These are phyloP conservation scores for Ochromonas danica DNA, from an alignment of 108 stramenopile species.

Conservation along the genomic window DNA sequence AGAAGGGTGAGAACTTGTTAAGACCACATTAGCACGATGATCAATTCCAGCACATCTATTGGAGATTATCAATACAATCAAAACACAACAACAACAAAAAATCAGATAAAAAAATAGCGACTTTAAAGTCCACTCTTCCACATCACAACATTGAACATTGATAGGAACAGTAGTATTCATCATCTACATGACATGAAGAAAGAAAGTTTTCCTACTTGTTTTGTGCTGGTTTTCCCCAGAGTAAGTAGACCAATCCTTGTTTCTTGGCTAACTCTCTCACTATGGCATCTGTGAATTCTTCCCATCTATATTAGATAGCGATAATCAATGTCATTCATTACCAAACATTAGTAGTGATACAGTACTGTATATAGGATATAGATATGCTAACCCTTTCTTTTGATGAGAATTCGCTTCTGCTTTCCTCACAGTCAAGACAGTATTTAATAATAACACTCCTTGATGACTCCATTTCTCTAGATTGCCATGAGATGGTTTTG, in stretches of 20 bases:
- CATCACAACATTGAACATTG: background rate
- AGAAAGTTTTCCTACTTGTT: constrained; percentile 48
- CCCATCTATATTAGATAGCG: constrained; percentile 63
- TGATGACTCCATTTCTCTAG: constrained; percentile 55
- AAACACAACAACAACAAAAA: too few relatives aligned
- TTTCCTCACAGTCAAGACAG: constrained; percentile 81
- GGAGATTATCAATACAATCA: background rate
- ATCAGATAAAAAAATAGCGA: background rate
- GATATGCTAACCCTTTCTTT: constrained; percentile 59
- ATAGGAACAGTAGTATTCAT: background rate
- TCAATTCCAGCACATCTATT: constrained; percentile 5
- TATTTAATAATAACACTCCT: constrained; percentile 93
- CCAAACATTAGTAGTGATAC: background rate
- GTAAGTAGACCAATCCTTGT: constrained; percentile 80
- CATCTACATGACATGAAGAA: background rate
- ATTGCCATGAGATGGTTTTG: constrained; percentile 30
- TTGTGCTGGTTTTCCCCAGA: constrained; percentile 96
- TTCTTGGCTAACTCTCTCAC: constrained; percentile 61
- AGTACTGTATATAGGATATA: background rate
- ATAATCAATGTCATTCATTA: background rate
- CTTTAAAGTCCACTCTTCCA: background rate
- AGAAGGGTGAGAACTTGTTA: constrained; percentile 73
- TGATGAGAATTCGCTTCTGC: constrained; percentile 84
- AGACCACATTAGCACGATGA: constrained; percentile 48
- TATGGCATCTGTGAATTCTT: constrained; percentile 85